These are phyloP conservation scores for Penicillium lagena DNA, from an alignment of 495 filamentous ascomycete species.

Conservation along the genomic window DNA sequence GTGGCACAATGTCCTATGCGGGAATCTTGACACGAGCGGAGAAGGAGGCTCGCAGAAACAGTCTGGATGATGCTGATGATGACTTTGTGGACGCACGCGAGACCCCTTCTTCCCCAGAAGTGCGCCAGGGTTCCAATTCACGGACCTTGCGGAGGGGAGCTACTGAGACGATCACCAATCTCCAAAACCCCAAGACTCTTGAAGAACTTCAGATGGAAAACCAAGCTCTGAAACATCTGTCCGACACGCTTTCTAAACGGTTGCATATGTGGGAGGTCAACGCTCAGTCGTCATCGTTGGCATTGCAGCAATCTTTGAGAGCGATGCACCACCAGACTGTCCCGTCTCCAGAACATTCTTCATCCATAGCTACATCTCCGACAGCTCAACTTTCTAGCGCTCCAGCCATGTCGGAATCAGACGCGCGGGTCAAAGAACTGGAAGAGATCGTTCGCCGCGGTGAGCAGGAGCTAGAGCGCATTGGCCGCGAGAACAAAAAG, in stretches of 20 bases:
- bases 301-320: constrained; percentile 72
- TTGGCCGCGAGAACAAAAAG: constrained; percentile 64
- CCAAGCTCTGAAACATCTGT: constrained; percentile 60
- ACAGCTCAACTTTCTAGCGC: constrained; percentile 14
- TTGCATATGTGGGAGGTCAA: constrained; percentile 82
- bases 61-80: constrained; percentile 57
- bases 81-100: constrained; percentile 88
- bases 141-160: constrained; percentile 12
- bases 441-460: constrained; percentile 37
- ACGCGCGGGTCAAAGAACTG: constrained; percentile 40
- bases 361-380: constrained; percentile 21
- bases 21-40: constrained; percentile 71
- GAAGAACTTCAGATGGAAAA: constrained; percentile 86
- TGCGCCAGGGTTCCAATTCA: constrained; percentile 27
- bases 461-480: constrained; percentile 49
- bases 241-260: constrained; percentile 71
- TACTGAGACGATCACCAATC: constrained; percentile 20
- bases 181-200: constrained; percentile 48
- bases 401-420: constrained; percentile 21
- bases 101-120: constrained; percentile 47
- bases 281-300: constrained; percentile 72
- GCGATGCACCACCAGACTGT: constrained; percentile 49
- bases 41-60: constrained; percentile 49
- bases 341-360: constrained; percentile 20
- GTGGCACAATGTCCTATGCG: constrained; percentile 84